Conservation (phyloP, 108 stramenopile species). For the Ochromonas danica region DNA sequence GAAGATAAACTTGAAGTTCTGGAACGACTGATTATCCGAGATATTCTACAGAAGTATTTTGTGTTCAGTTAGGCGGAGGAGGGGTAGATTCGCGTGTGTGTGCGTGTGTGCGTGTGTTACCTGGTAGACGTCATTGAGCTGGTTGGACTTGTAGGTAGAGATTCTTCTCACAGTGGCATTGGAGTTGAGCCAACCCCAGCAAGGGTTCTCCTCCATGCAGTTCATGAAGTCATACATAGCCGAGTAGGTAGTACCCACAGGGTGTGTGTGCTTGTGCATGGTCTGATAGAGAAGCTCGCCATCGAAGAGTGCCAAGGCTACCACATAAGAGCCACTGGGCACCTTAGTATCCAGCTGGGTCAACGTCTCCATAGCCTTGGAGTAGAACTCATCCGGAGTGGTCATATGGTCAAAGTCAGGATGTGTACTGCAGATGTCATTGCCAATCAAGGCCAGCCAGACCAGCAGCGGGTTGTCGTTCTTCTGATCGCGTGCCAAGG, state of each 20-base stretch:
- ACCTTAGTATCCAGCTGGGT: conserved; percentile 22
- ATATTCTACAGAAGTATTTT: no score
- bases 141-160: not conserved
- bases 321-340: conserved; percentile 31
- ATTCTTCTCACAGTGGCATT: not conserved
- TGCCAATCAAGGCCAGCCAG: conserved; percentile 38
- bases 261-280: conserved; percentile 37
- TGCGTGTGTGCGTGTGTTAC: no score
- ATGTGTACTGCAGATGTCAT: conserved; percentile 42
- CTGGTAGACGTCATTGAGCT: conserved; percentile 34
- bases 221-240: conserved; percentile 21
- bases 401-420: conserved; percentile 39
- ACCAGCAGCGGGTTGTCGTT: conserved; percentile 36
- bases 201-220: conserved; percentile 38
- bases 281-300: conserved; percentile 28
- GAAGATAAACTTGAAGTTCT: conserved; percentile 22
- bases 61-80: not conserved
- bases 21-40: not conserved
- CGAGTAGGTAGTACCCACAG: conserved; percentile 17
- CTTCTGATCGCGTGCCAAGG: conserved; percentile 9
- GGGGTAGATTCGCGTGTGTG: no score
- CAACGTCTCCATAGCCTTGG: conserved; percentile 19
- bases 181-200: conserved; percentile 42
- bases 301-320: conserved; percentile 32
- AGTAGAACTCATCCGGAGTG: conserved; percentile 32